A percentile compares a stretch with the other conserved stretches of the same genome.
Conservation (phyloP, 1,284 basidiomycete species). For the Heterobasidion irregulare region DNA sequence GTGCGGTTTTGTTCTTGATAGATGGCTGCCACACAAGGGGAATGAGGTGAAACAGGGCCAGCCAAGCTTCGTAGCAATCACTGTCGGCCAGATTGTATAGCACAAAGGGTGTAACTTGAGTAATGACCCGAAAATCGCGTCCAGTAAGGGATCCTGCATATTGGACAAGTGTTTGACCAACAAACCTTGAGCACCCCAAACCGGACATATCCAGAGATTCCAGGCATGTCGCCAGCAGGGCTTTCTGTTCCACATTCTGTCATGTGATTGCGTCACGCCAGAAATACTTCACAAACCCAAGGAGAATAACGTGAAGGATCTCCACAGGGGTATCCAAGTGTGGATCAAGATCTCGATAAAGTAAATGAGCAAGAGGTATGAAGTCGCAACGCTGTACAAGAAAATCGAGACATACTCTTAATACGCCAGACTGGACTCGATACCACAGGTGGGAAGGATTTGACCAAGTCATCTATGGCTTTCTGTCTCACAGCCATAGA, state of each 20-base stretch:
- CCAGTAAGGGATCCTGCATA: slow-evolving; percentile 23
- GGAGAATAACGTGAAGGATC: slow-evolving; percentile 25
- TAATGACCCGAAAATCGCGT: slow-evolving; percentile 20
- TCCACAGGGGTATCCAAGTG: slow-evolving; percentile 27
- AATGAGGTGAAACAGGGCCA: slow-evolving; percentile 14
- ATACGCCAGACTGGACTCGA: slow-evolving; percentile 14
- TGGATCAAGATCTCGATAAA: slow-evolving; percentile 19
- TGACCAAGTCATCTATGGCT: background rate
- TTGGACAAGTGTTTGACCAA: slow-evolving; percentile 18
- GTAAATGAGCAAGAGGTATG: no score
- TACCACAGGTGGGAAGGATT: background rate
- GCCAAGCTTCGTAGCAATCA: slow-evolving; percentile 16
- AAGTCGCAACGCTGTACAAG: no score
- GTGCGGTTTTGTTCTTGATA: slow-evolving; percentile 13
- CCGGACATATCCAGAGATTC: slow-evolving; percentile 16
- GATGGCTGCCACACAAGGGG: slow-evolving; percentile 21
- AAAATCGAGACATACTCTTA: slow-evolving; percentile 4
- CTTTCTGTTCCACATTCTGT: slow-evolving; percentile 10
- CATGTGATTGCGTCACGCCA: slow-evolving; percentile 24
- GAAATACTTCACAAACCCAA: slow-evolving; percentile 29
- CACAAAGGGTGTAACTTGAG: slow-evolving; percentile 21
- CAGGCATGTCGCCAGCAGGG: slow-evolving; percentile 15
- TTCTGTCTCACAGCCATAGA: background rate
- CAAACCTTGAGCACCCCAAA: slow-evolving; percentile 13
- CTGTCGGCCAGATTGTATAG: slow-evolving; percentile 16